These are phyloP conservation scores for Grigorovia humatica DNA, from an alignment of 805 yeast genomes.

Conservation along the genomic window DNA sequence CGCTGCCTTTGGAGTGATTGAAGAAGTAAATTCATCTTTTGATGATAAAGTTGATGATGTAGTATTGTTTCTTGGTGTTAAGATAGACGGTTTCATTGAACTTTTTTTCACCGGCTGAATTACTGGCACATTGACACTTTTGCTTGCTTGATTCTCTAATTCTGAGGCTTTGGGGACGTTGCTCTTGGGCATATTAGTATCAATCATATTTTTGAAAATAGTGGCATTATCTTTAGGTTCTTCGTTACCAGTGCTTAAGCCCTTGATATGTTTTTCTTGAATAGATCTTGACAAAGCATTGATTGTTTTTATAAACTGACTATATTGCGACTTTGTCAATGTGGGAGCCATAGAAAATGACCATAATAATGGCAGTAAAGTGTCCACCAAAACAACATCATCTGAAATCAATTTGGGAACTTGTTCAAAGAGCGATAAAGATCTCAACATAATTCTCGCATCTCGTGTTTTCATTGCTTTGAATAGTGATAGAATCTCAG, in stretches of 20 bases:
- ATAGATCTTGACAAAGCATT: conserved; percentile 34
- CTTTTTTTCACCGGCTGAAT: conserved; percentile 18
- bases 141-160: conserved; percentile 17
- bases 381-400: conserved; percentile 40
- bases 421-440: conserved; percentile 34
- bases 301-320: conserved; percentile 30
- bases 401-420: conserved; percentile 34
- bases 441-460: conserved; percentile 45
- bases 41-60: conserved; percentile 1
- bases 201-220: conserved; percentile 20
- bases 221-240: conserved; percentile 9
- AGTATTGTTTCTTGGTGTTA: background rate
- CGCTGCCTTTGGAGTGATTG: background rate
- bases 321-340: conserved; percentile 34
- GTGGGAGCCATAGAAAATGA: conserved; percentile 38
- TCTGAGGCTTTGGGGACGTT: conserved; percentile 9
- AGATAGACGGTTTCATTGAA: background rate
- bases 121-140: conserved; percentile 15
- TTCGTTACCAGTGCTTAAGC: conserved; percentile 20
- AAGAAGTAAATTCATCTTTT: background rate
- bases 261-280: conserved; percentile 34
- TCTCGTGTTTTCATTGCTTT: conserved; percentile 69
- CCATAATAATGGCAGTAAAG: conserved; percentile 45
- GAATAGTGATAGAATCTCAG: conserved; percentile 72
- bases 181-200: conserved; percentile 4